Base-by-base conservation (phyloP, 139 green algal genomes). In the Chlamydomonas sp. region DNA sequence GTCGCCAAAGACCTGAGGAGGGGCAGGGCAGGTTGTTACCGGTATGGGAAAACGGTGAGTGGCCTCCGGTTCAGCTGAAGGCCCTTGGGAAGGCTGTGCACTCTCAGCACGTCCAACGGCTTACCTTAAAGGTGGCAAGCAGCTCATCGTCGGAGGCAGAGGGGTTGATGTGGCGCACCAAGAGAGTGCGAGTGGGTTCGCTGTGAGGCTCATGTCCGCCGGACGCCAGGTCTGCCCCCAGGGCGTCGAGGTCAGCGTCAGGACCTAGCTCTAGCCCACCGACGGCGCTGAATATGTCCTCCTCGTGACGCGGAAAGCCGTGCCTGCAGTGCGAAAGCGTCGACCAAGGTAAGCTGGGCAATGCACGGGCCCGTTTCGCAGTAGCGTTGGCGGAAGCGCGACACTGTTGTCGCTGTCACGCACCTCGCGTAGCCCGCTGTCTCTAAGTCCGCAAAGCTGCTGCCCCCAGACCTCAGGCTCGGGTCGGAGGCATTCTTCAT, bases 1-100 rank as follows among this genome's bases (percentile, higher is more conserved):
- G 60, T 98, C 96, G 17, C 97, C 97, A 83, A 96, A 98, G 0
- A 92, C 89, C 96, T 96, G 90, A 58, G 88, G 17, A 16, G 90
- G n/a, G n/a, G 82, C 1, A 64, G 17, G 20, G 82, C 57, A 2
- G 60, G 15, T 58, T 60, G 9, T 3, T 60, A 12, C 31, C 4
- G 78, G 61, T 17, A 20, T 67, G 71, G 71, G 14, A 5, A 7
- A 7, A 5, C 12, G 31, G 76, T 64, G 15, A 59, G 10, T 14
- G 5, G 71, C 71, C 5, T 9, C 71, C 18, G 9, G 18, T 9
- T 57, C 64, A 69, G 64, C 64, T 7, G 9, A 7, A 9, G 8
- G 64, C 7, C 7, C 64, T 9, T 16, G 64, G 8, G 9, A 7
- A 9, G 8, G 9, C 18, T n/a, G 18, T 74, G 68, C 80, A 6